phyloP scores from a whole-genome alignment of 352 stramenopile species.

The Phytophthora ohioensis region DNA sequence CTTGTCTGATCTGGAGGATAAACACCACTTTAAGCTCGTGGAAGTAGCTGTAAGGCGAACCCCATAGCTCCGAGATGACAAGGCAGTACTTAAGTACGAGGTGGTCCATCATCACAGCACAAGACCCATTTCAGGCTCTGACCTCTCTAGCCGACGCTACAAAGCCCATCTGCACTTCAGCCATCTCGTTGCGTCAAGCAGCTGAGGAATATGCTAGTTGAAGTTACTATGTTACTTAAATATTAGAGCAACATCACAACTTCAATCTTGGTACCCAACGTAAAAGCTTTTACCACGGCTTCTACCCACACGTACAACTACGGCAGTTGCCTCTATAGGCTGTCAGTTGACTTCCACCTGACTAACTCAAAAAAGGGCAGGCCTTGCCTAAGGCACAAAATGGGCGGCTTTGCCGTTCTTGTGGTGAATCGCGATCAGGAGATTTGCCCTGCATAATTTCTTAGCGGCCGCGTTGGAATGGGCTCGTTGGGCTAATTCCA shows the following conservation, averaged over 20 bases:
- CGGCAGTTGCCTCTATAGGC: conserved; percentile 19
- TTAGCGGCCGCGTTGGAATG: conserved; percentile 45
- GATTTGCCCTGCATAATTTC: conserved; percentile 88
- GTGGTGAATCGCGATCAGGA: conserved; percentile 86
- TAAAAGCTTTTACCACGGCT: background rate
- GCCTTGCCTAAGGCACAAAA: conserved; percentile 43
- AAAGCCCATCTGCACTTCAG: too few relatives aligned
- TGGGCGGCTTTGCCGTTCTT: conserved; percentile 26
- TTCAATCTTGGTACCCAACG: too few relatives aligned
- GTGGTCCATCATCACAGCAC: too few relatives aligned
- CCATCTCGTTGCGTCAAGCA: too few relatives aligned
- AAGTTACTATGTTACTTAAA: conserved; percentile 7
- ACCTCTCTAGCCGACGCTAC: too few relatives aligned
- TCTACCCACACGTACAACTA: conserved; percentile 30
- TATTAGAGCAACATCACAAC: too few relatives aligned
- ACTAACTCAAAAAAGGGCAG: conserved; percentile 47
- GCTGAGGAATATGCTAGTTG: background rate
- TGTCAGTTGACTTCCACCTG: background rate
- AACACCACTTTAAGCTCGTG: too few relatives aligned
- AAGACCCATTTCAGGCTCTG: too few relatives aligned
- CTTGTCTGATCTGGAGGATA: conserved; percentile 1
- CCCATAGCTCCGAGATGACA: too few relatives aligned
- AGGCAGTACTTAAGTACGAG: too few relatives aligned
- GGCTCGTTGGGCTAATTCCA: conserved; percentile 52
- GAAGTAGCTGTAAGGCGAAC: too few relatives aligned